Conservation (phyloP, 1,139 yeast genomes). For the Starmera stellimalicola region DNA sequence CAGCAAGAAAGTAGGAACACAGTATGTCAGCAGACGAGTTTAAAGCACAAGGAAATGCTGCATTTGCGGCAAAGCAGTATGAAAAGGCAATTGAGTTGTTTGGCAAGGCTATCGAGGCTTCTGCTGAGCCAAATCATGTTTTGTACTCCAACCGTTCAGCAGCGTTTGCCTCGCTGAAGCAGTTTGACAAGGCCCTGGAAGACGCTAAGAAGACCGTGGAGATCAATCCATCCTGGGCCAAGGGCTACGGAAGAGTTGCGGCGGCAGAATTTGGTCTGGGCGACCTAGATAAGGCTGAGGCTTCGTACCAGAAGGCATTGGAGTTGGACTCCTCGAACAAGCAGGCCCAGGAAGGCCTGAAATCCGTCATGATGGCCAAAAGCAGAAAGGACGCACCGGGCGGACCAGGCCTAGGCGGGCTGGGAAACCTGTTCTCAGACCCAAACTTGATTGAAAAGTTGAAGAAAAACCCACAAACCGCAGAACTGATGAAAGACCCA, state of each 20-base stretch:
- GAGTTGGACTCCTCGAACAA: constrained; percentile 75
- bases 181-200: constrained; percentile 61
- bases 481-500: constrained; percentile 83
- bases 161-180: constrained; percentile 68
- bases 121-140: constrained; percentile 78
- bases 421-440: constrained; percentile 69
- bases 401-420: constrained; percentile 69
- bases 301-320: constrained; percentile 70
- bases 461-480: constrained; percentile 78
- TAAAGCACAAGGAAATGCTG: constrained; percentile 83
- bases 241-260: constrained; percentile 89
- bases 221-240: constrained; percentile 82
- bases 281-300: constrained; percentile 59
- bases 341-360: constrained; percentile 80
- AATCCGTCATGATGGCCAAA: constrained; percentile 40
- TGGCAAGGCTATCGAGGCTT: constrained; percentile 81
- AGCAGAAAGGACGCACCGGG: too few species aligned
- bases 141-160: constrained; percentile 94
- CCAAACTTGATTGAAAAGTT: constrained; percentile 72
- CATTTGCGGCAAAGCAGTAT: constrained; percentile 82
- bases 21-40: constrained; percentile 56
- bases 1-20: neutral
- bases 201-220: constrained; percentile 81
- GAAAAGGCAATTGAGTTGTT: constrained; percentile 71
- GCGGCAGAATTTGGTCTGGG: constrained; percentile 89